Percentiles rank a stretch among this genome's conserved stretches.
Evolutionary conservation across 1,139 yeast species (phyloP).

Genomic region (Suhomyces kunorum): DNA sequence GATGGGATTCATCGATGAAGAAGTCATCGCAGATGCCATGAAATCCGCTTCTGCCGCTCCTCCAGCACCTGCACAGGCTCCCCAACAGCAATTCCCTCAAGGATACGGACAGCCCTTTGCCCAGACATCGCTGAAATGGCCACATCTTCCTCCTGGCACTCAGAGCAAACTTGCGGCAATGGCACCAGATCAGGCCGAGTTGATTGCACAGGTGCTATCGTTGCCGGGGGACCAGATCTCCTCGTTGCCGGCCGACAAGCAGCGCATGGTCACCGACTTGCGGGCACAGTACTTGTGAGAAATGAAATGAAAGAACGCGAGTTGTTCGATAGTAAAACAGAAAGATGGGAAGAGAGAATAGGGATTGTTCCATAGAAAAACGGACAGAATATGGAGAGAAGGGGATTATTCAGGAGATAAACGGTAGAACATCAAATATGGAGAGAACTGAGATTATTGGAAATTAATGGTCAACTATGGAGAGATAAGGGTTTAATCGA

Average conservation of each 20-base stretch:
- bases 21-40: conserved; percentile 55
- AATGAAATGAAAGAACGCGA: neutral
- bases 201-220: conserved; percentile 64
- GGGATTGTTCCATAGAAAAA: too few relatives aligned
- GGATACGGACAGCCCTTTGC: conserved; percentile 8
- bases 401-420: too few relatives aligned
- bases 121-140: conserved; percentile 39
- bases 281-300: conserved; percentile 54
- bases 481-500: too few relatives aligned
- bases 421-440: too few relatives aligned
- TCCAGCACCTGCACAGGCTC: conserved; percentile 17
- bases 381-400: too few relatives aligned
- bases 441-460: too few relatives aligned
- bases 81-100: conserved; percentile 11
- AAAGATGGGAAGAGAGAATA: too few relatives aligned
- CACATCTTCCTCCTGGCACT: conserved; percentile 49
- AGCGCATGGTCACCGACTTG: conserved; percentile 58
- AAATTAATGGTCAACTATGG: too few relatives aligned
- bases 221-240: conserved; percentile 57
- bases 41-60: conserved; percentile 33
- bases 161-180: conserved; percentile 49
- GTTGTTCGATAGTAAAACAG: too few relatives aligned
- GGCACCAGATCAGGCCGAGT: conserved; percentile 59
- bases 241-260: conserved; percentile 60
- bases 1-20: conserved; percentile 73